A percentile compares a stretch with the other conserved stretches of the same genome.
These are phyloP conservation scores for Pichia paraexigua DNA, from an alignment of 805 yeast genomes.

Conservation along the genomic window DNA sequence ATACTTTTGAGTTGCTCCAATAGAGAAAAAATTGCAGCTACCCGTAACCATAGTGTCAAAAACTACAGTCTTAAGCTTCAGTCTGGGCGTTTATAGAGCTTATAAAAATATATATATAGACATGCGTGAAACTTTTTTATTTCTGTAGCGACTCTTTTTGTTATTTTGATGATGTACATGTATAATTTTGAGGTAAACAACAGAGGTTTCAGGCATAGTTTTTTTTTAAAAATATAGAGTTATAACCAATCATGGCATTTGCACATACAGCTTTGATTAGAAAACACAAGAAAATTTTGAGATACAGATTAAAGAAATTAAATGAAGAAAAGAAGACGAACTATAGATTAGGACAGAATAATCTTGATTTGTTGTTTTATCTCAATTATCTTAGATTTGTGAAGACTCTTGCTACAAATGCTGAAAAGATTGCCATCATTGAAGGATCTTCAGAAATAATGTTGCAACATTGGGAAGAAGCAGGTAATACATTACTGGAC, in stretches of 20 bases:
- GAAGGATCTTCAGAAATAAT: slow-evolving; percentile 38
- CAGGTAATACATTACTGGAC: slow-evolving; percentile 19
- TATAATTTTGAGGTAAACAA: too few relatives aligned
- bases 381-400: slow-evolving; percentile 42
- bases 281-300: slow-evolving; percentile 10
- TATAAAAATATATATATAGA: too few relatives aligned
- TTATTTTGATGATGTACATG: too few relatives aligned
- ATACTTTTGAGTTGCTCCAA: too few relatives aligned
- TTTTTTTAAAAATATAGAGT: too few relatives aligned
- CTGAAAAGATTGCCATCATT: slow-evolving; percentile 30
- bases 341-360: slow-evolving; percentile 14
- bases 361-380: slow-evolving; percentile 31
- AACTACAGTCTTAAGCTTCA: too few relatives aligned
- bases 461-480: slow-evolving; percentile 32
- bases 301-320: slow-evolving; percentile 2
- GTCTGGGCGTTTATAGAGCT: too few relatives aligned
- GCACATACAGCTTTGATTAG: slow-evolving; percentile 8
- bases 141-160: too few relatives aligned
- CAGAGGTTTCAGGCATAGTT: too few relatives aligned
- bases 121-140: too few relatives aligned
- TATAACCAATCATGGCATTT: slow-evolving; percentile 7
- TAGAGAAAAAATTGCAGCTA: too few relatives aligned
- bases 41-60: too few relatives aligned
- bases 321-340: background rate
- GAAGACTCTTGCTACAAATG: slow-evolving; percentile 32